Conservation (phyloP, 768 basidiomycete genomes). For the Phylloporus rhodoxanthus region DNA sequence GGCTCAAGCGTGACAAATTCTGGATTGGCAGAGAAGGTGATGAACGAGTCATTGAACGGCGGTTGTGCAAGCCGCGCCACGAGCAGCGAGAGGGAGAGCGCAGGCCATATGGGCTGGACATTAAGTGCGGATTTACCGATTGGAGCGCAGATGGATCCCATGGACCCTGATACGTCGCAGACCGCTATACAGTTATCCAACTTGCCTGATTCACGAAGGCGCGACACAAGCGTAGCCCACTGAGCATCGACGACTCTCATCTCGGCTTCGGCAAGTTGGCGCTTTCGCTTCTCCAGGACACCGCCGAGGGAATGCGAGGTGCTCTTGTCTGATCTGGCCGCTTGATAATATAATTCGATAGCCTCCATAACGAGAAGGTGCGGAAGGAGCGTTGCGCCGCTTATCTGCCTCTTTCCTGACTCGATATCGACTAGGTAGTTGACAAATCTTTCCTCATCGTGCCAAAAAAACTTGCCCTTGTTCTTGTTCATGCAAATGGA, state of each 20-base stretch:
- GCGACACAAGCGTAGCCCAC: slow-evolving; percentile 56
- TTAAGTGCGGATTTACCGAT: slow-evolving; percentile 7
- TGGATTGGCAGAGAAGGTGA: slow-evolving; percentile 58
- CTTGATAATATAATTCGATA: not conserved
- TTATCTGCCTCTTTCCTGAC: slow-evolving; percentile 48
- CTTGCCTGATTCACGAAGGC: slow-evolving; percentile 47
- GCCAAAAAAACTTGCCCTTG: slow-evolving; percentile 46
- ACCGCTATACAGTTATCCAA: slow-evolving; percentile 60
- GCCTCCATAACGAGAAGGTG: slow-evolving; percentile 51
- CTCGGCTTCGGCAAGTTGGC: slow-evolving; percentile 31
- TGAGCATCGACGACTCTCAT: slow-evolving; percentile 53
- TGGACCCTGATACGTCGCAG: slow-evolving; percentile 72
- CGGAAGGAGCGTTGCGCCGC: slow-evolving; percentile 63
- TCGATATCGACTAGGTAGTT: slow-evolving; percentile 54
- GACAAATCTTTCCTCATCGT: slow-evolving; percentile 56
- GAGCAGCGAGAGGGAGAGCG: slow-evolving; percentile 60
- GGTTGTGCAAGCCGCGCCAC: slow-evolving; percentile 56
- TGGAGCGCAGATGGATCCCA: slow-evolving; percentile 38
- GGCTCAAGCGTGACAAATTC: no score
- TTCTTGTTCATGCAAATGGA: slow-evolving; percentile 60
- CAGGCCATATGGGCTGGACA: slow-evolving; percentile 49
- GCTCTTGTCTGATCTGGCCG: not conserved
- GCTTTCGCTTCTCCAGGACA: slow-evolving; percentile 24
- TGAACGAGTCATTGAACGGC: slow-evolving; percentile 61
- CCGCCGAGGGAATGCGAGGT: slow-evolving; percentile 1